Evolutionary conservation across 345 rosid genomes (phyloP), one percentile per base, ranked within the genome.

Genomic region (Triadica sebifera): DNA sequence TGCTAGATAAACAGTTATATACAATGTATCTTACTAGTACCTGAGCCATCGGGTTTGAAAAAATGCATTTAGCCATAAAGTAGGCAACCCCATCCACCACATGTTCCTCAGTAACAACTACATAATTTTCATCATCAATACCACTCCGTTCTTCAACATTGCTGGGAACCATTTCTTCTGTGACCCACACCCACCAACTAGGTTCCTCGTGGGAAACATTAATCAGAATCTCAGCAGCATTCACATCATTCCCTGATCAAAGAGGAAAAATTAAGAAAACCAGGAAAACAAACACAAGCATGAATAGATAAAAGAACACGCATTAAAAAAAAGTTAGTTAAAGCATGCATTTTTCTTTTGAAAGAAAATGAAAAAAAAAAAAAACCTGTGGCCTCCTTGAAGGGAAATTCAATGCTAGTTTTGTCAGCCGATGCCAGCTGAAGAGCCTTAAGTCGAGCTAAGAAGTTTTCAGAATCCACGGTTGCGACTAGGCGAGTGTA

Each of bases 171-270:
- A 91, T 92, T 59, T 94, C 97, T 74, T 92, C 94, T 3, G 93
- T 87, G 51, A 94, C 98, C 89, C 97, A 91, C 34, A 94, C 95
- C 98, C 98, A 94, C 96, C 96, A 88, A 77, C 98, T 92, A 29
- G 98, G 98, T 52, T 92, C 90, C 72, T 91, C 87, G 16, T 86
- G 78, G 77, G 85, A 88, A 22, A 88, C 82, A 41, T 89, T 91
- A 46, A 94, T 80, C 50, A 90, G 84, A 76, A 92, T 83, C 77
- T 89, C 97, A 67, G 87, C 92, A 20, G 87, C 86, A 61, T 81
- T 80, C 75, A 87, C 63, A 85, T 90, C 97, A 80, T 84, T 89
- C 65, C 84, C 97, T 91, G 61, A 41, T 57, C 70, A 60, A 72
- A 58, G 39, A 61, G 69, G 50, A 37, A 56, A 75, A 5, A 43